Base-by-base conservation (phyloP, 805 yeast species). In the Vanderwaltozyma tropicalis region DNA sequence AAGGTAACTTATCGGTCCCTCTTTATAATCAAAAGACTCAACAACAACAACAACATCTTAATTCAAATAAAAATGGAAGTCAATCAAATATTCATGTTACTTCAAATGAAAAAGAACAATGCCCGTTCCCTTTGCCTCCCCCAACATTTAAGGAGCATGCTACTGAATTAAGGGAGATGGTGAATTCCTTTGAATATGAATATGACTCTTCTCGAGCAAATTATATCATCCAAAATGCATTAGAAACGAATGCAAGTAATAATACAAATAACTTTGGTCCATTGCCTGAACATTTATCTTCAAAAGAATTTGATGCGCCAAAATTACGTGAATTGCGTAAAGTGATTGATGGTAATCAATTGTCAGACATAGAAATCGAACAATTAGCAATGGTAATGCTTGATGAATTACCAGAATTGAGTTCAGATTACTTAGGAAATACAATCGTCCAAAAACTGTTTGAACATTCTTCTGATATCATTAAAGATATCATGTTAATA, bases 371-470 rank as follows among this genome's bases (percentile, higher is more conserved):
- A 11, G 95, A 85, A 45, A 69, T 86, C 32, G 96, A 88, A 55
- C 87, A 78, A 44, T 63, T 86, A 28, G 86, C 94, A 6, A 55
- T 86, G 37, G 81, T 86, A 4, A 84, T 89, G 88, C 63, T 83
- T 42, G 80, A 76, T 42, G 96, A 92, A 59, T 69, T 92, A 41
- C 95, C 96, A 2, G 95, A 85, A 53, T 67, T 92, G 37, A 77
- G 95, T 20, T 78, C 89, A 38, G 98, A 92, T 61, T 92, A 92
- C 54, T 66, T 92, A 38, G 98, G 98, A 16, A 92, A 92, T 56
- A 92, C 98, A 0, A 83, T 92, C 32, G 94, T 89, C 14, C 98
- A 92, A 62, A 88, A 87, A 57, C 63, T 92, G 22, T 88, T 88
- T 55, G 81, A 82, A 33, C 67, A 69, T 37, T 72, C 86, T 32